Evolutionary conservation across 257 asterid species (phyloP).

Genomic region (Forsythia viridissima): DNA sequence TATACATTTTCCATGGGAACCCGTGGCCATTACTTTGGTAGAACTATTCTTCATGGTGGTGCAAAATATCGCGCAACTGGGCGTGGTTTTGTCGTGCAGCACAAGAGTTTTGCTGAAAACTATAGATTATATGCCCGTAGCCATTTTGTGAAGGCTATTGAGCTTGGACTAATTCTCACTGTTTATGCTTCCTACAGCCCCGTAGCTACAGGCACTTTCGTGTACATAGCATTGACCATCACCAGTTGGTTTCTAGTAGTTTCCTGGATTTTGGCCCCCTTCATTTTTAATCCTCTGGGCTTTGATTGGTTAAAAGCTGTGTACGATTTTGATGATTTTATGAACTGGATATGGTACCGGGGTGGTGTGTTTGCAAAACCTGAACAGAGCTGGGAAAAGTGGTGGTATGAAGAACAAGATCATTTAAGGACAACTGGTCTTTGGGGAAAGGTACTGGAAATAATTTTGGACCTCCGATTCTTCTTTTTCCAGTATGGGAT

Average conservation of each 20-base stretch:
- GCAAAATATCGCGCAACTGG: constrained; percentile 99
- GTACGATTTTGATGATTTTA: constrained; percentile 90
- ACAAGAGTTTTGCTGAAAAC: constrained; percentile 86
- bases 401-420: constrained; percentile 99
- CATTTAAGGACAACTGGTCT: constrained; percentile 93
- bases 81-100: constrained; percentile 98
- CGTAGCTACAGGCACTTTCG: constrained; percentile 79
- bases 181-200: constrained; percentile 91
- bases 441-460: constrained; percentile 83
- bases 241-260: constrained; percentile 96
- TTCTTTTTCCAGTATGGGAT: constrained; percentile 98
- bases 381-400: constrained; percentile 98
- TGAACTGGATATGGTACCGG: constrained; percentile 93
- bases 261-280: constrained; percentile 94
- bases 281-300: constrained; percentile 88
- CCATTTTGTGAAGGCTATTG: constrained; percentile 95
- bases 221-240: constrained; percentile 83
- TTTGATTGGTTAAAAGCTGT: constrained; percentile 98
- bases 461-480: constrained; percentile 85
- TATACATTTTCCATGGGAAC: constrained; percentile 99
- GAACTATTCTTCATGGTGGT: constrained; percentile 97
- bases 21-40: constrained; percentile 97
- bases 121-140: constrained; percentile 93
- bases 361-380: constrained; percentile 92
- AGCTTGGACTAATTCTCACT: constrained; percentile 86